Percentiles rank a stretch among this genome's conserved stretches.
Conservation (phyloP, 352 stramenopile genomes). For the Paralagenidium karlingii region DNA sequence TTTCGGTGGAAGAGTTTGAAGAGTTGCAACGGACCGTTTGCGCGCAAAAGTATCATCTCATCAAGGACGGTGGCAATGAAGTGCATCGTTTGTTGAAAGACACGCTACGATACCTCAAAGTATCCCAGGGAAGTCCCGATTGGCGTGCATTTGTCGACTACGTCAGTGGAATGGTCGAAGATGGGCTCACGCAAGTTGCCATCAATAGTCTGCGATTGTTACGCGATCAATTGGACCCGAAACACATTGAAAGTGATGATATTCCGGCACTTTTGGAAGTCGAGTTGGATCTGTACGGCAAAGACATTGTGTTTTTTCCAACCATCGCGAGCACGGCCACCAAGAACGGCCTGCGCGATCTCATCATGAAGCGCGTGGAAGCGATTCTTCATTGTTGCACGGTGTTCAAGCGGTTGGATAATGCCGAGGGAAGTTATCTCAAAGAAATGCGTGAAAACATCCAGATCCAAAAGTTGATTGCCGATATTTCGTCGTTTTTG, state of each 20-base stretch:
- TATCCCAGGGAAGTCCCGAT: slow-evolving; percentile 83
- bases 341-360: slow-evolving; percentile 43
- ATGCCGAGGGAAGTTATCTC: slow-evolving; percentile 74
- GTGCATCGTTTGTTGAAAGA: slow-evolving; percentile 85
- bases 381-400: slow-evolving; percentile 48
- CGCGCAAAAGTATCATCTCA: slow-evolving; percentile 70
- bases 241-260: slow-evolving; percentile 70
- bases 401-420: slow-evolving; percentile 80
- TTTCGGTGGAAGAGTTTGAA: slow-evolving; percentile 77
- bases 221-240: slow-evolving; percentile 73
- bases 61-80: slow-evolving; percentile 83
- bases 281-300: slow-evolving; percentile 83
- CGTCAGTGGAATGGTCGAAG: slow-evolving; percentile 83
- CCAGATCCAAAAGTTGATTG: slow-evolving; percentile 56
- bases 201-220: slow-evolving; percentile 54
- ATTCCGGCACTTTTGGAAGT: slow-evolving; percentile 82
- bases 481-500: slow-evolving; percentile 71
- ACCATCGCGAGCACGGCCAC: slow-evolving; percentile 25
- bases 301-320: slow-evolving; percentile 75
- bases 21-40: slow-evolving; percentile 60
- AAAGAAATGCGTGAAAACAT: slow-evolving; percentile 84
- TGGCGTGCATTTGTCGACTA: slow-evolving; percentile 91
- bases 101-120: slow-evolving; percentile 78
- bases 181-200: slow-evolving; percentile 62
- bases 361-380: slow-evolving; percentile 54